phyloP scores from a whole-genome alignment of 169 alveolate species.

The Toxoplasma gondii region DNA sequence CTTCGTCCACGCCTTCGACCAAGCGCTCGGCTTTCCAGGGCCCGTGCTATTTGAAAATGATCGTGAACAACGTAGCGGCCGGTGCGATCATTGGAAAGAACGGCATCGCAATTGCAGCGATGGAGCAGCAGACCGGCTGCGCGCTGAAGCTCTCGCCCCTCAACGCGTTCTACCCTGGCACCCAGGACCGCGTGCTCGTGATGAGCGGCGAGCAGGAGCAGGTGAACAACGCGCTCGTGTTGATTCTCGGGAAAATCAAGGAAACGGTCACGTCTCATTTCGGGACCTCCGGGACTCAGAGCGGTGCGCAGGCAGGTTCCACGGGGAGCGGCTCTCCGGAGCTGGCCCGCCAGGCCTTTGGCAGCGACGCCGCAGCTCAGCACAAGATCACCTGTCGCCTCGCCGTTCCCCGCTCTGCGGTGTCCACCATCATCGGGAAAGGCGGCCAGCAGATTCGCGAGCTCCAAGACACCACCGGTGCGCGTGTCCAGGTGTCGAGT shows the following conservation, averaged over 20 bases:
- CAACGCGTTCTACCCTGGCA: constrained; percentile 56
- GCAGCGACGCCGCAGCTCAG: neutral
- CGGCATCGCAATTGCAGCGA: constrained; percentile 43
- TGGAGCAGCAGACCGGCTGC: constrained; percentile 52
- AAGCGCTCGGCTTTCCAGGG: constrained; percentile 64
- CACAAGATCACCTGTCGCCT: constrained; percentile 15
- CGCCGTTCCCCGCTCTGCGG: constrained; percentile 65
- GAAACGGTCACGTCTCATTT: constrained; percentile 10
- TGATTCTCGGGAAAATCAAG: constrained; percentile 45
- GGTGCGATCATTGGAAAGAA: constrained; percentile 64
- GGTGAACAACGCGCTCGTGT: constrained; percentile 45
- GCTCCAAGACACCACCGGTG: constrained; percentile 47
- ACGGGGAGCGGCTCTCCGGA: neutral
- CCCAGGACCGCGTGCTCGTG: constrained; percentile 54
- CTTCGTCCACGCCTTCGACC: neutral
- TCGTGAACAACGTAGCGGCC: constrained; percentile 59
- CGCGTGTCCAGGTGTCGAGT: constrained; percentile 46
- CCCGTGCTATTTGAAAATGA: constrained; percentile 60
- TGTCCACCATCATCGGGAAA: constrained; percentile 64
- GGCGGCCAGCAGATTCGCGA: constrained; percentile 61
- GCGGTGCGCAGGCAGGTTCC: neutral
- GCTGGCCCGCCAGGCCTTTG: neutral
- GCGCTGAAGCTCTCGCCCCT: constrained; percentile 59
- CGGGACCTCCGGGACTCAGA: neutral
- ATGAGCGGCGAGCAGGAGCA: constrained; percentile 63